Conservation (phyloP, 202 grass and related monocot genomes). For the Setaria italica region DNA sequence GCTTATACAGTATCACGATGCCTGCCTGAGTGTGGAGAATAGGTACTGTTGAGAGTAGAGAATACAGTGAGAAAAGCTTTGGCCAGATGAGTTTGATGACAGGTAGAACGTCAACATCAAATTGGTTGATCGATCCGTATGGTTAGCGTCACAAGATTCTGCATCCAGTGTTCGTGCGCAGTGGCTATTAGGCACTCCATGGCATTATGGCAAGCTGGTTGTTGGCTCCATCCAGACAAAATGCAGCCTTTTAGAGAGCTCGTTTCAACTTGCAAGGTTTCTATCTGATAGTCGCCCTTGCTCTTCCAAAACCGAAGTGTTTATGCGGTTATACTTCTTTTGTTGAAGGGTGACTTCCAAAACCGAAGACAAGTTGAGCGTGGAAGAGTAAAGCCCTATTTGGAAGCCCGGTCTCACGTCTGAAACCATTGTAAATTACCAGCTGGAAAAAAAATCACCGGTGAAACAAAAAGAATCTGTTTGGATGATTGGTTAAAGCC, state of each 20-base stretch:
- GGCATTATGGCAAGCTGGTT: not conserved
- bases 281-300: not conserved
- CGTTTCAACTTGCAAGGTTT: not conserved
- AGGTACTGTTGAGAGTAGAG: not conserved
- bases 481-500: no score
- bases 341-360: not conserved
- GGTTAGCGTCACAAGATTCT: slow-evolving; percentile 54
- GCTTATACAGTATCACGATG: not conserved
- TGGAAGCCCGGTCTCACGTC: no score
- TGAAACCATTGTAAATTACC: no score
- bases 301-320: not conserved
- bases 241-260: not conserved
- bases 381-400: not conserved
- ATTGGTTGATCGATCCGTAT: slow-evolving; percentile 38
- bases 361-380: not conserved
- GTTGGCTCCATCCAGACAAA: not conserved
- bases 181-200: not conserved
- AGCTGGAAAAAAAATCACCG: no score
- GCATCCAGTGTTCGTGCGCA: not conserved
- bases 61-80: not conserved
- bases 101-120: slow-evolving; percentile 47
- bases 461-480: no score
- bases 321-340: not conserved
- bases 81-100: slow-evolving; percentile 34
- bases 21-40: not conserved